Percentiles rank a stretch among this genome's conserved stretches.
Conservation (phyloP, 1,284 basidiomycete genomes). For the Tilletia walkeri region DNA sequence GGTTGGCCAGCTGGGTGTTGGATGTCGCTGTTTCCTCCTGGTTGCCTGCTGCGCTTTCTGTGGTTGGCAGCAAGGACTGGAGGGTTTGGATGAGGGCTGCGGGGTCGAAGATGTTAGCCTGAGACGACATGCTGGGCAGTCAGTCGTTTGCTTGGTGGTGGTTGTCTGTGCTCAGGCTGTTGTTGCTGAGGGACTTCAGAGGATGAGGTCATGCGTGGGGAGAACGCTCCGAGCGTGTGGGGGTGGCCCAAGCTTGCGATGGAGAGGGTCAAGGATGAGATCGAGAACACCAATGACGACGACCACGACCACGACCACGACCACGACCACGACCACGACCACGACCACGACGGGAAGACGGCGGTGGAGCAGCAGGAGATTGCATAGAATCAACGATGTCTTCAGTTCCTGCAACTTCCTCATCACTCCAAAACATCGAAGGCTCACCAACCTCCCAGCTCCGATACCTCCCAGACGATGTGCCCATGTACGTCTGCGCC, state of each 20-base stretch:
- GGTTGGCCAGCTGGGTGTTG: slow-evolving; percentile 22
- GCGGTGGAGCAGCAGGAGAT: too few relatives aligned
- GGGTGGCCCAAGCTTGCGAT: not conserved
- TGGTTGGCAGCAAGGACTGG: slow-evolving; percentile 28
- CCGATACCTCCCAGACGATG: slow-evolving; percentile 11
- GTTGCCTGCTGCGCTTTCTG: not conserved
- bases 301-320: too few relatives aligned
- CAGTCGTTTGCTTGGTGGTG: not conserved
- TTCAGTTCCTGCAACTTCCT: not conserved
- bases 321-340: too few relatives aligned
- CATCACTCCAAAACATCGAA: not conserved
- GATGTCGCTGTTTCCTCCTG: not conserved
- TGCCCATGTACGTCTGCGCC: slow-evolving; percentile 43
- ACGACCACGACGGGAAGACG: not conserved
- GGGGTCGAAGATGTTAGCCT: slow-evolving; percentile 37
- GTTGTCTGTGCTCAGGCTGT: not conserved
- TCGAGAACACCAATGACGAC: not conserved
- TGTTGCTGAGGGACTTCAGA: too few relatives aligned
- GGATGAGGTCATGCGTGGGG: too few relatives aligned
- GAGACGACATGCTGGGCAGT: not conserved
- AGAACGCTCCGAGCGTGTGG: not conserved
- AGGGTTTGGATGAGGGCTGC: slow-evolving; percentile 37
- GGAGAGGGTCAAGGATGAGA: not conserved
- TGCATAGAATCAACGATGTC: not conserved
- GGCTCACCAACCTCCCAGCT: slow-evolving; percentile 1